These are phyloP conservation scores for Diaporthe capsici DNA, from an alignment of 2,329 filamentous ascomycete genomes.

Conservation along the genomic window DNA sequence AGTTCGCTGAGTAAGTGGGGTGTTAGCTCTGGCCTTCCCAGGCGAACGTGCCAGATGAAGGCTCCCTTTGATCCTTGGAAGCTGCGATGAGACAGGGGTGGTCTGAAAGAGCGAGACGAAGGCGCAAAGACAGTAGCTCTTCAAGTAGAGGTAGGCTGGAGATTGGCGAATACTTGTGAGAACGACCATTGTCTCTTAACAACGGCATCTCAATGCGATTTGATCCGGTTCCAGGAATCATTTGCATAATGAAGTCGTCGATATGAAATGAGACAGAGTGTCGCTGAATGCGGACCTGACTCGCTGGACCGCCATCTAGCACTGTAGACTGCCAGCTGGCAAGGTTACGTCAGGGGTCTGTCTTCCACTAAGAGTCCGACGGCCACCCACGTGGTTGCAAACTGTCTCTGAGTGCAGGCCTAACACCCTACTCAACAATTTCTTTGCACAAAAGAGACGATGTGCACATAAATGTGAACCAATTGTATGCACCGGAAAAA, in stretches of 20 bases:
- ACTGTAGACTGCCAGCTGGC: background rate
- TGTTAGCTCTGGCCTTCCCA: background rate
- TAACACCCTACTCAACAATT: background rate
- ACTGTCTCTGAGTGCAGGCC: background rate
- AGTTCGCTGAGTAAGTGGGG: background rate
- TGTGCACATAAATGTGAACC: background rate
- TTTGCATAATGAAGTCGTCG: background rate
- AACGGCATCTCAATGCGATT: background rate
- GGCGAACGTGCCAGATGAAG: background rate
- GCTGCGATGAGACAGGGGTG: background rate
- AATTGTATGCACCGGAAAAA: too few species aligned
- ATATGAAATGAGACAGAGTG: background rate
- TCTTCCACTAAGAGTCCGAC: background rate
- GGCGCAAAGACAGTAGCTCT: background rate
- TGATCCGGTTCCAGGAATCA: rapidly evolving
- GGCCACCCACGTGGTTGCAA: background rate
- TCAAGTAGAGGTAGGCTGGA: background rate
- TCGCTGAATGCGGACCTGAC: background rate
- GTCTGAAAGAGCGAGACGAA: background rate
- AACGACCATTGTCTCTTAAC: background rate
- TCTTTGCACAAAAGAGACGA: background rate
- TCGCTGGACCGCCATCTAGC: background rate
- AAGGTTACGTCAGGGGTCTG: background rate
- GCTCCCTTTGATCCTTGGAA: background rate
- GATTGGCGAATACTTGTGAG: background rate